Conservation (phyloP, 2,329 filamentous ascomycete genomes). For the Trichoderma sp. region DNA sequence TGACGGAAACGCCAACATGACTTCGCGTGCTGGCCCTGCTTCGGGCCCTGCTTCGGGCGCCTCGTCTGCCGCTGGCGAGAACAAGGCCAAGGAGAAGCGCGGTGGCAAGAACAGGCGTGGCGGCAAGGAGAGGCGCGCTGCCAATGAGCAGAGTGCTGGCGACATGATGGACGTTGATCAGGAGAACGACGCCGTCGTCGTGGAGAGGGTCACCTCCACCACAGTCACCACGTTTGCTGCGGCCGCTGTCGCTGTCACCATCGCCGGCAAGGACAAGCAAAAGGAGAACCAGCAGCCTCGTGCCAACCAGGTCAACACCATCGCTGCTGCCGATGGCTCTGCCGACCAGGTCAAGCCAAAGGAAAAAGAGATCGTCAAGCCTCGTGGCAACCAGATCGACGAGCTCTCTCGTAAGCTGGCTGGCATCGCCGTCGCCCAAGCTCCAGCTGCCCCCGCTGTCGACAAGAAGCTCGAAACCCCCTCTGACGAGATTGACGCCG, state of each 20-base stretch:
- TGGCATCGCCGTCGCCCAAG: not conserved
- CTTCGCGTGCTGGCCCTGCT: not conserved
- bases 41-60: not conserved
- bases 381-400: not conserved
- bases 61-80: not conserved
- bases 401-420: not conserved
- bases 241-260: not conserved
- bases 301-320: conserved; percentile 1
- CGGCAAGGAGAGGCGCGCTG: not conserved
- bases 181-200: not conserved
- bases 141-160: not conserved
- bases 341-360: not conserved
- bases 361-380: not conserved
- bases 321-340: not conserved
- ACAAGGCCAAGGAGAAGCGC: conserved; percentile 30
- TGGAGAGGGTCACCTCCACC: not conserved
- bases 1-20: not conserved
- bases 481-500: conserved; percentile 28
- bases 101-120: no score
- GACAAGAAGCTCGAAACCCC: not conserved
- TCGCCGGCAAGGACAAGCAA: conserved; percentile 19
- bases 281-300: conserved; percentile 41
- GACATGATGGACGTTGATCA: not conserved
- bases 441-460: not conserved
- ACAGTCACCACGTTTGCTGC: not conserved